Base-by-base conservation (phyloP, 2,329 filamentous ascomycete species). In the Ilyonectria destructans region DNA sequence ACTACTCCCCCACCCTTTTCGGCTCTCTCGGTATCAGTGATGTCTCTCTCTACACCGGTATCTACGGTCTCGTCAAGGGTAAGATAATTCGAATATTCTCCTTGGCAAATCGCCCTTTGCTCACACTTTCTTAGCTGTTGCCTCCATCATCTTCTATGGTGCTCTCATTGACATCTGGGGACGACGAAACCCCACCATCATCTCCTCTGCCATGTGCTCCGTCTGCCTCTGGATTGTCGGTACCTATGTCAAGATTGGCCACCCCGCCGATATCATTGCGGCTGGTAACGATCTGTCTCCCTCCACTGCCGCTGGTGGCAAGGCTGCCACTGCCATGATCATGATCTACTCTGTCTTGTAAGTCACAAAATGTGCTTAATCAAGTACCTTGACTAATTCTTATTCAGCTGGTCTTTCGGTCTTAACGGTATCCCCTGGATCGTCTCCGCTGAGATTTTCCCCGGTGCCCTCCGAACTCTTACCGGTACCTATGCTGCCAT, bases 321-420 rank as follows among this genome's bases (percentile, higher is more conserved):
- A 85, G 65, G 82, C 86, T 15, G 86, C 87, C 8, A 88, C 86
- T 35, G 86, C 86, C 3, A 86, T 85, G 74, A 84, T 89, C 26
- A 88, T 88, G 79, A 78, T 88, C 1, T 88, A 88, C 69, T 86
- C 82, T 1, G 81, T 87, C 51, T 87, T 88, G 76, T 87, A 82
- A 69, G 86, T 69, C 7, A 37, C n/a, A 17, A 4, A 4, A 9
- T 21, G 9, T 13, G 1, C 8, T 0, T 3, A 0, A 1, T 8
- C 0, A 9, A 12, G 10, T 6, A 12, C 1, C 0, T 0, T 23
- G 15, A n/a, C 70, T 71, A 3, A 74, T 40, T 1, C 0, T 2
- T 0, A 3, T 10, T 0, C 5, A 82, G 80, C 70, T 85, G 81
- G 81, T 83, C 81, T 2, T 84, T 82, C 64, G 83, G 83, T 54